A percentile compares a stretch with the other conserved stretches of the same genome.
Conservation (phyloP, 768 basidiomycete genomes). For the Mycena indigotica region DNA sequence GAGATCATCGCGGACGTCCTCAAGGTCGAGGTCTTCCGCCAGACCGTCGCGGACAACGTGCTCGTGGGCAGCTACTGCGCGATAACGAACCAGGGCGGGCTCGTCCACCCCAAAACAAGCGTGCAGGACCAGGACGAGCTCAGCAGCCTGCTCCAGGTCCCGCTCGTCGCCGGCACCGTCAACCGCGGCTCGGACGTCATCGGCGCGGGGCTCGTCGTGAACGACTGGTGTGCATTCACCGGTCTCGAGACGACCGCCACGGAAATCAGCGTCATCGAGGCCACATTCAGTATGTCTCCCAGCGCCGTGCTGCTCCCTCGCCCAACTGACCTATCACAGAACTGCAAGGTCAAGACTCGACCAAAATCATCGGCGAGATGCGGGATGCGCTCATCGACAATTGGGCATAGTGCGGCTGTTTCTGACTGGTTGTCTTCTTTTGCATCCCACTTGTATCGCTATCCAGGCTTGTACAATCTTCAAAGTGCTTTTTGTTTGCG, state of each 20-base stretch:
- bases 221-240: conserved; percentile 99
- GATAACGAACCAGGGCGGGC: conserved; percentile 94
- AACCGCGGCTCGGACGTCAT: conserved; percentile 98
- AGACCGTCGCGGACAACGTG: conserved; percentile 95
- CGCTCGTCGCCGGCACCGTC: conserved; percentile 95
- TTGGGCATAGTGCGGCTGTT: conserved; percentile 92
- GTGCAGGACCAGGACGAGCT: conserved; percentile 97
- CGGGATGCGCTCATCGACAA: conserved; percentile 88
- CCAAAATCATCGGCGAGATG: conserved; percentile 89
- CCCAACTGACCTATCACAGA: conserved; percentile 45
- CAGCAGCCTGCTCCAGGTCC: conserved; percentile 90
- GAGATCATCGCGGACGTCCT: conserved; percentile 99
- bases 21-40: conserved; percentile 98
- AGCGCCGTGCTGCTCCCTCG: conserved; percentile 2
- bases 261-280: conserved; percentile 97
- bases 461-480: too few species aligned
- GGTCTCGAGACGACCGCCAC: conserved; percentile 99
- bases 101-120: conserved; percentile 97
- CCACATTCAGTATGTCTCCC: conserved; percentile 82
- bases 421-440: too few species aligned
- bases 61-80: conserved; percentile 96
- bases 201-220: conserved; percentile 96
- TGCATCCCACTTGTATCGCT: too few species aligned
- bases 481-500: too few species aligned
- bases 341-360: conserved; percentile 80